A percentile compares a stretch with the other conserved stretches of the same genome.
These are phyloP conservation scores for Gentiana macrophylla DNA, from an alignment of 257 asterid species.

Conservation along the genomic window DNA sequence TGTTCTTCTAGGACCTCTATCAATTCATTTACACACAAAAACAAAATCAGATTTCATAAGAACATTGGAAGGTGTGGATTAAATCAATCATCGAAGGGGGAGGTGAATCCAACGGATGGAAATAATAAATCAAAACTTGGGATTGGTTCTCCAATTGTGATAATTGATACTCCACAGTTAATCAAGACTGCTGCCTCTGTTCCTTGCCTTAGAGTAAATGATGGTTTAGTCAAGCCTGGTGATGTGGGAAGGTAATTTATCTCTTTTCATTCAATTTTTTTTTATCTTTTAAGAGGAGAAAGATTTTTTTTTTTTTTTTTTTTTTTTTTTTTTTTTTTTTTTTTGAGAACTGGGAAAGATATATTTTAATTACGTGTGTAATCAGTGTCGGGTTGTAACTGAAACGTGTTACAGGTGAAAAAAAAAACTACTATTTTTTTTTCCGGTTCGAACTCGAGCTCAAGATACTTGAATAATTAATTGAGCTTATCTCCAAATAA, in stretches of 20 bases:
- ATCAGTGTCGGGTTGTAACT: too few relatives aligned
- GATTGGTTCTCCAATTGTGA: constrained; percentile 66
- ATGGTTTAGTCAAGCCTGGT: constrained; percentile 68
- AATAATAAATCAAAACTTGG: constrained; percentile 25
- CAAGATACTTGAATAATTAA: not conserved
- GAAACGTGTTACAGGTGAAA: not conserved
- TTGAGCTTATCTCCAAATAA: not conserved
- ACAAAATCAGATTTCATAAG: constrained; percentile 7
- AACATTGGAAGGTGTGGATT: constrained; percentile 23
- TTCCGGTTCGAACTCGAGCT: not conserved
- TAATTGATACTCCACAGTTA: constrained; percentile 56
- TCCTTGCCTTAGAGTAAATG: constrained; percentile 67
- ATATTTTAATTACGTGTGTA: too few relatives aligned
- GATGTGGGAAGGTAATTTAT: constrained; percentile 63
- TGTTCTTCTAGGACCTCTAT: constrained; percentile 9
- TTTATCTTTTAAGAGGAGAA: too few relatives aligned
- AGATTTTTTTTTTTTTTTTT: too few relatives aligned
- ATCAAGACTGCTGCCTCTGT: constrained; percentile 77
- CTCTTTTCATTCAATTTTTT: too few relatives aligned
- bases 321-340: too few relatives aligned
- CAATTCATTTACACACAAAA: constrained; percentile 8
- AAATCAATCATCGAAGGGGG: constrained; percentile 10
- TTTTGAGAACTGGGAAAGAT: too few relatives aligned
- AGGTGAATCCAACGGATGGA: not conserved
- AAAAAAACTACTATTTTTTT: too few relatives aligned